Evolutionary conservation across 2,329 filamentous ascomycete species (phyloP).

Genomic region (Colletotrichum magnum): DNA sequence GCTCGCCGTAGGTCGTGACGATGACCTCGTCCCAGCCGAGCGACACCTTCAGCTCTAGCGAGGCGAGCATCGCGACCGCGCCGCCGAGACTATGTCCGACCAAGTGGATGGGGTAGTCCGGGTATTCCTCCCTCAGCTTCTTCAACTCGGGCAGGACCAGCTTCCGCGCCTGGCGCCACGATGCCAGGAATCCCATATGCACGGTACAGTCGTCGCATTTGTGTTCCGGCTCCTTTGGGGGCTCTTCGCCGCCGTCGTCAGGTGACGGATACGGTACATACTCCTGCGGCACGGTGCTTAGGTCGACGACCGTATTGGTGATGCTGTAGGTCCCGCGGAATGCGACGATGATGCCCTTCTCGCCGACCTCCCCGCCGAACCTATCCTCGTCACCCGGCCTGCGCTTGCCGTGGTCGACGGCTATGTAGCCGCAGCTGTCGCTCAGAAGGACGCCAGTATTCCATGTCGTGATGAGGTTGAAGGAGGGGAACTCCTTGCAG

Average conservation of each 20-base stretch:
- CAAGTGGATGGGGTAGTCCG: slow-evolving; percentile 80
- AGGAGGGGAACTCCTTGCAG: slow-evolving; percentile 84
- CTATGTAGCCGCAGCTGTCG: slow-evolving; percentile 95
- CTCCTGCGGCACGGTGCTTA: slow-evolving; percentile 89
- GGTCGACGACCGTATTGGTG: slow-evolving; percentile 89
- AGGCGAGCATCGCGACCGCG: slow-evolving; percentile 89
- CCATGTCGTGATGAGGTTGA: slow-evolving; percentile 88
- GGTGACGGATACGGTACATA: slow-evolving; percentile 88
- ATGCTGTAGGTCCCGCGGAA: slow-evolving; percentile 97
- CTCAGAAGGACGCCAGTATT: slow-evolving; percentile 89
- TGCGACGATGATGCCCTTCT: slow-evolving; percentile 79
- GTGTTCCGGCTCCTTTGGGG: slow-evolving; percentile 56
- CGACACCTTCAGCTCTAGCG: slow-evolving; percentile 80
- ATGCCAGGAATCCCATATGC: slow-evolving; percentile 88
- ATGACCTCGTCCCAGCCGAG: slow-evolving; percentile 81
- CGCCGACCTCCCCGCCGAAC: slow-evolving; percentile 45
- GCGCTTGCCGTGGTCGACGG: slow-evolving; percentile 77
- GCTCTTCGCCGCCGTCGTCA: slow-evolving; percentile 55
- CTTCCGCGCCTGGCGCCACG: slow-evolving; percentile 83
- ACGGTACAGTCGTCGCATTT: slow-evolving; percentile 91
- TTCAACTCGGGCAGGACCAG: slow-evolving; percentile 78
- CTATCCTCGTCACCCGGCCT: slow-evolving; percentile 43
- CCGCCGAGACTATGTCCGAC: slow-evolving; percentile 95
- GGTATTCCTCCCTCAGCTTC: slow-evolving; percentile 71
- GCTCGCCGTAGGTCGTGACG: slow-evolving; percentile 95